These are phyloP conservation scores for Liquidambar formosana DNA, from an alignment of 164 flowering plant genomes.

Conservation along the genomic window DNA sequence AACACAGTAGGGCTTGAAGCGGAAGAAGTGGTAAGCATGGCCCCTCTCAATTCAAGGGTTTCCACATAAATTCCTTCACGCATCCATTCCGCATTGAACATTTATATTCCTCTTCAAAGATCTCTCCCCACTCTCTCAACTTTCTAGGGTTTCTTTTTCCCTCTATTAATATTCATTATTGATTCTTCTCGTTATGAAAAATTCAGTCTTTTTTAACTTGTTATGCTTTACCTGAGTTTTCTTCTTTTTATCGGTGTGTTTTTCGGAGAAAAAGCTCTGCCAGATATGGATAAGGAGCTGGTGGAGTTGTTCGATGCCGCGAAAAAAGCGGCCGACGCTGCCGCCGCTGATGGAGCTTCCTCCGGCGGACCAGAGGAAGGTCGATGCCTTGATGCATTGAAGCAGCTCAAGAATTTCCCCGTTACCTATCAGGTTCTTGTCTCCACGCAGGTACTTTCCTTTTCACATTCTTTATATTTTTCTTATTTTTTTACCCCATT, in stretches of 20 bases:
- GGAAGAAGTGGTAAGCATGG: too few relatives aligned
- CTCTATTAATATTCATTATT: too few relatives aligned
- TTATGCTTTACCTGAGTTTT: too few relatives aligned
- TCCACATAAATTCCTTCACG: too few relatives aligned
- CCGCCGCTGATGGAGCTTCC: slow-evolving; percentile 34
- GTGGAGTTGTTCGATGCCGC: slow-evolving; percentile 71
- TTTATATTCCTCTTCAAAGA: too few relatives aligned
- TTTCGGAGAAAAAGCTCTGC: background rate
- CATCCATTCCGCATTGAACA: too few relatives aligned
- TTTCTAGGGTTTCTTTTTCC: too few relatives aligned
- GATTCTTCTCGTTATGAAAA: too few relatives aligned
- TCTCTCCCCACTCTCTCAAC: too few relatives aligned
- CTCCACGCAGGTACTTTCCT: slow-evolving; percentile 62
- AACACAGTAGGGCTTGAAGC: too few relatives aligned
- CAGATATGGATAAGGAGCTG: slow-evolving; percentile 76
- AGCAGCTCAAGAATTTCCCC: slow-evolving; percentile 62
- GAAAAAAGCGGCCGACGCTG: slow-evolving; percentile 82
- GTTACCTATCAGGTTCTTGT: slow-evolving; percentile 69
- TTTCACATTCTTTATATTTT: background rate
- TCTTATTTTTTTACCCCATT: background rate
- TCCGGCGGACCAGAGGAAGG: slow-evolving; percentile 52
- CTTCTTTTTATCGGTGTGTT: background rate
- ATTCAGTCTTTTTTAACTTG: too few relatives aligned
- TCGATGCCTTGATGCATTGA: slow-evolving; percentile 68
- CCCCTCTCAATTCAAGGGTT: too few relatives aligned